These are phyloP conservation scores for Tylopilus rubrobrunneus DNA, from an alignment of 768 basidiomycete species.

Conservation along the genomic window DNA sequence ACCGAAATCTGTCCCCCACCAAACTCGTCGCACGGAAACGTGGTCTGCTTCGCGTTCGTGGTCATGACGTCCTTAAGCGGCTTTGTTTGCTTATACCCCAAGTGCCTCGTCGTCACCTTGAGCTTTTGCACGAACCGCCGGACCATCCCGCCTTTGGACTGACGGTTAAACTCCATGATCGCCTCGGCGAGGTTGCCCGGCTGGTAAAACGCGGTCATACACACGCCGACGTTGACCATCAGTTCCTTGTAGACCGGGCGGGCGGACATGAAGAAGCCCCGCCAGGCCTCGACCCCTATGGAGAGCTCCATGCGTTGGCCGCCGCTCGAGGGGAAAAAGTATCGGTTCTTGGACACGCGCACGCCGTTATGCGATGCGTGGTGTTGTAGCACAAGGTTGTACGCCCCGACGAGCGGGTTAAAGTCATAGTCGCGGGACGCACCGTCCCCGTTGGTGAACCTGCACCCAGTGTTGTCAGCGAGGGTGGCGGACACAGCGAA, in stretches of 20 bases:
- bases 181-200: constrained; percentile 62
- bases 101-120: constrained; percentile 53
- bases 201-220: constrained; percentile 52
- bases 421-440: constrained; percentile 39
- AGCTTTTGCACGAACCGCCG: constrained; percentile 48
- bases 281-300: constrained; percentile 40
- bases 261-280: constrained; percentile 50
- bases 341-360: constrained; percentile 47
- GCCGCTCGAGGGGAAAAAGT: constrained; percentile 41
- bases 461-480: constrained; percentile 13
- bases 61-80: constrained; percentile 38
- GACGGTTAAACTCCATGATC: constrained; percentile 43
- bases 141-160: constrained; percentile 42
- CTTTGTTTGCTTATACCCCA: constrained; percentile 52
- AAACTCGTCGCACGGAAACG: constrained; percentile 57
- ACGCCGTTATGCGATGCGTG: constrained; percentile 42
- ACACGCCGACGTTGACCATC: constrained; percentile 52
- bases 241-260: constrained; percentile 46
- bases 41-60: constrained; percentile 42
- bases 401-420: constrained; percentile 40
- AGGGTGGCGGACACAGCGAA: no score
- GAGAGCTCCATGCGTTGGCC: constrained; percentile 27
- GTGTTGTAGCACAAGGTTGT: constrained; percentile 46
- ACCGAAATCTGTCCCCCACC: constrained; percentile 48
- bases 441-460: constrained; percentile 38